Conservation (phyloP, 2,329 filamentous ascomycete species). For the Bipolaris victoriae region DNA sequence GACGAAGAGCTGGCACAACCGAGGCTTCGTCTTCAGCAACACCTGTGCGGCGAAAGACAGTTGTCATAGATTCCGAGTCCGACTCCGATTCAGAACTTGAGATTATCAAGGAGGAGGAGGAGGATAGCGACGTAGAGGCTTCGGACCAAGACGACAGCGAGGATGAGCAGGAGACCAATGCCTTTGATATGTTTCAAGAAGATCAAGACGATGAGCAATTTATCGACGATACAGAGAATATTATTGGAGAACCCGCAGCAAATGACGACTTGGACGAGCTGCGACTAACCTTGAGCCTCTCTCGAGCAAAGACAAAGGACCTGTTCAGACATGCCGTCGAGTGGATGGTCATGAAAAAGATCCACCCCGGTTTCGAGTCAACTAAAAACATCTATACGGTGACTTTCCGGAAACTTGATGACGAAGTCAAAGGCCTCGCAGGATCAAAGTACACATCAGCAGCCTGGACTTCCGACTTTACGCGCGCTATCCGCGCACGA, state of each 20-base stretch:
- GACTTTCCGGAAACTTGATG: constrained; percentile 73
- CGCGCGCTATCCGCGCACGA: constrained; percentile 67
- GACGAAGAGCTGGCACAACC: constrained; percentile 44
- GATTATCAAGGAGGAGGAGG: constrained; percentile 43
- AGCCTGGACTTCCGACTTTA: constrained; percentile 72
- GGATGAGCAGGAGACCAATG: constrained; percentile 32
- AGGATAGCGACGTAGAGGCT: constrained; percentile 26
- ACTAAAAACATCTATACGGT: constrained; percentile 69
- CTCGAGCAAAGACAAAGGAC: constrained; percentile 70
- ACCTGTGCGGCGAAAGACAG: constrained; percentile 28
- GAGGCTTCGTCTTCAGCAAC: constrained; percentile 35
- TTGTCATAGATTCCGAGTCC: constrained; percentile 34
- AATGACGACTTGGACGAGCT: constrained; percentile 60
- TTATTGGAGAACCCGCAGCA: constrained; percentile 53
- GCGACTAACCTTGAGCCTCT: constrained; percentile 73
- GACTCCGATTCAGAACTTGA: constrained; percentile 41
- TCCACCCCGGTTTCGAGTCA: constrained; percentile 72
- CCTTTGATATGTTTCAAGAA: constrained; percentile 56
- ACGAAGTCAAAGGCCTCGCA: constrained; percentile 71
- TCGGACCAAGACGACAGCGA: constrained; percentile 32
- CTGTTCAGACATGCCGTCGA: constrained; percentile 77
- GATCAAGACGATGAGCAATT: constrained; percentile 68
- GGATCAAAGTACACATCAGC: constrained; percentile 75
- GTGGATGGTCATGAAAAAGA: constrained; percentile 80
- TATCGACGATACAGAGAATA: constrained; percentile 64